Evolutionary conservation across 1,284 basidiomycete species (phyloP).

Genomic region (Apiotrichum mycotoxinovorans): DNA sequence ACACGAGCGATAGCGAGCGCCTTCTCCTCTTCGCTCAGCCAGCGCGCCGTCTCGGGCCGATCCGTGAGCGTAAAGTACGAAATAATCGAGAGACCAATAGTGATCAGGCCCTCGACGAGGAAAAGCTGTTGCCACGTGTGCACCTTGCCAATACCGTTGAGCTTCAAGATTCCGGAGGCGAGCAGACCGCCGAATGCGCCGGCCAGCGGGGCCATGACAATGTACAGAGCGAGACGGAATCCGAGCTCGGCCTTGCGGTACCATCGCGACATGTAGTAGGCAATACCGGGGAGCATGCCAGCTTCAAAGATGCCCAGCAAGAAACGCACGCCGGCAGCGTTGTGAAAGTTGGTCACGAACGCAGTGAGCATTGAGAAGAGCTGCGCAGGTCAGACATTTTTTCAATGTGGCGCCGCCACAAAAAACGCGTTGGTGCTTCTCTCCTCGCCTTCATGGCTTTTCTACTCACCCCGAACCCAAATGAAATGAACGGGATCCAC

Average conservation of each 20-base stretch:
- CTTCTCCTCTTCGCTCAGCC: constrained; percentile 27
- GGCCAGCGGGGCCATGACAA: constrained; percentile 17
- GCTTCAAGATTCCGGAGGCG: constrained; percentile 18
- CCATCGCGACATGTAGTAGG: constrained; percentile 24
- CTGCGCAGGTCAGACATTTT: constrained; percentile 3
- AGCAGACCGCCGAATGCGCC: constrained; percentile 22
- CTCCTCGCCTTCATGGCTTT: too few relatives aligned
- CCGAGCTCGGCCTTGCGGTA: constrained; percentile 21
- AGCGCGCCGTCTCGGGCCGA: constrained; percentile 31
- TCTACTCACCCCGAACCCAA: constrained; percentile 17
- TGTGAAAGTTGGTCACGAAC: constrained; percentile 29
- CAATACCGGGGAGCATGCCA: constrained; percentile 25
- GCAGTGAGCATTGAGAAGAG: constrained; percentile 21
- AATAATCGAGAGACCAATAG: constrained; percentile 15
- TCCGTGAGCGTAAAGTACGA: constrained; percentile 38
- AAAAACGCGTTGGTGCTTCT: neutral
- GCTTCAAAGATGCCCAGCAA: constrained; percentile 29
- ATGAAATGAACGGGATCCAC: constrained; percentile 18
- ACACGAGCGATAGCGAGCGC: constrained; percentile 25
- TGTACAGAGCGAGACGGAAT: constrained; percentile 22
- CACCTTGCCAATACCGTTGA: constrained; percentile 10
- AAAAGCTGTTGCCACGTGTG: constrained; percentile 21
- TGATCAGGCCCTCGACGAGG: constrained; percentile 21
- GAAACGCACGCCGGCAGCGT: constrained; percentile 30
- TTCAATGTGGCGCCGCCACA: too few relatives aligned